These are phyloP conservation scores for Diaporthe ilicicola DNA, from an alignment of 2,329 filamentous ascomycete genomes.

Conservation along the genomic window DNA sequence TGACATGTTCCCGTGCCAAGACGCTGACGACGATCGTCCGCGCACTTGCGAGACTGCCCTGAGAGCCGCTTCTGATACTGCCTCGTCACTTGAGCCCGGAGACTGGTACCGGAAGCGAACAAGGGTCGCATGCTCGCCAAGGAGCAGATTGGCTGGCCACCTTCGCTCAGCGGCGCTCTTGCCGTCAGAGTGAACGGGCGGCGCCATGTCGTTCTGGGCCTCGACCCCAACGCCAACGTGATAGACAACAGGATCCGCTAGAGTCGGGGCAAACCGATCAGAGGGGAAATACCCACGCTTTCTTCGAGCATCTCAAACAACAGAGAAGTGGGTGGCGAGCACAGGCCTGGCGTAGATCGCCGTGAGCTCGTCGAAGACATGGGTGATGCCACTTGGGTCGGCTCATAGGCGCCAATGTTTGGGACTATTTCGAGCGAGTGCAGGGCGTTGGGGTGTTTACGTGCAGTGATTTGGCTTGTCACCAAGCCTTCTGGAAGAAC, in stretches of 20 bases:
- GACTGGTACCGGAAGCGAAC: neutral
- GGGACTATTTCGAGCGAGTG: constrained; percentile 9
- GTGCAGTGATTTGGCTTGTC: constrained; percentile 15
- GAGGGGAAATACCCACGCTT: neutral
- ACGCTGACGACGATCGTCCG: neutral
- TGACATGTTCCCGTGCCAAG: constrained; percentile 25
- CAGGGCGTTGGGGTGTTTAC: constrained; percentile 7
- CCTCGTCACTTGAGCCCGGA: neutral
- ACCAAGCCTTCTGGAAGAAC: constrained; percentile 12
- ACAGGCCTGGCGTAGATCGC: constrained; percentile 18
- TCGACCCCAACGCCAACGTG: constrained; percentile 15
- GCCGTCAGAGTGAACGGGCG: neutral
- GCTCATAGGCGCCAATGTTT: constrained; percentile 24
- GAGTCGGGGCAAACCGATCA: constrained; percentile 7
- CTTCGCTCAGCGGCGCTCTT: neutral
- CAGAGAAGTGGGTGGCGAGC: constrained; percentile 8
- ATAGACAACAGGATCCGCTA: neutral
- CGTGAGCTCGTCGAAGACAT: constrained; percentile 13
- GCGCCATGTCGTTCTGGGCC: neutral
- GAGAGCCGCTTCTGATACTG: neutral
- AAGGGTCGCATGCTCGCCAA: neutral
- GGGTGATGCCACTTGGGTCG: constrained; percentile 27
- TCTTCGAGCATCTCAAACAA: constrained; percentile 22
- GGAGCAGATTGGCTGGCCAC: neutral
- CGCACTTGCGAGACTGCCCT: neutral